phyloP scores from a whole-genome alignment of 768 basidiomycete species.

The Mycena alexandri region DNA sequence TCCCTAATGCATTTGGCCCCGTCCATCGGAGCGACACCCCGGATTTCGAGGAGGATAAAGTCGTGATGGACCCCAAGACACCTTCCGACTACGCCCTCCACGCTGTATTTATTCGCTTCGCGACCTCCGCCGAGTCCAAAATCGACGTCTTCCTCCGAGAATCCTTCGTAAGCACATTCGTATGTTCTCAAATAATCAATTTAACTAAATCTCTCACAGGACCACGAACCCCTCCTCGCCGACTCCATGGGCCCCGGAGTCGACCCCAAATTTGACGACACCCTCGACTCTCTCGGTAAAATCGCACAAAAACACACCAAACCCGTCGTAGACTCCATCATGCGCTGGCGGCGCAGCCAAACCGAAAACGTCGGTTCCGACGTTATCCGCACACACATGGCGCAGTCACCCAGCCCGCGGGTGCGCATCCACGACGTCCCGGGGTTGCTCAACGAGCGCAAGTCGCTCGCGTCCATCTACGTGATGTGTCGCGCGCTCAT shows the following conservation, averaged over 20 bases:
- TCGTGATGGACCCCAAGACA: slow-evolving; percentile 79
- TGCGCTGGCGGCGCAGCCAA: slow-evolving; percentile 88
- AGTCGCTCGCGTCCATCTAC: slow-evolving; percentile 87
- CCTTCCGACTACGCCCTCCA: slow-evolving; percentile 92
- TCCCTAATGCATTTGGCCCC: slow-evolving; percentile 72
- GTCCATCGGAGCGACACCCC: slow-evolving; percentile 65
- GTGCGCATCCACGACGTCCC: slow-evolving; percentile 62
- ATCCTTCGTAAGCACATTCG: slow-evolving; percentile 64
- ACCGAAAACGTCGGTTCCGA: slow-evolving; percentile 69
- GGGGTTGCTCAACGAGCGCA: slow-evolving; percentile 73
- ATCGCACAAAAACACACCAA: slow-evolving; percentile 89
- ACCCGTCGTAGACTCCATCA: slow-evolving; percentile 87
- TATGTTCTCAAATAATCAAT: slow-evolving; percentile 11
- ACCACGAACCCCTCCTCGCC: slow-evolving; percentile 75
- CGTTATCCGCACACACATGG: slow-evolving; percentile 63
- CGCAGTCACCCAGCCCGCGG: slow-evolving; percentile 53
- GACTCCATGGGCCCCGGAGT: slow-evolving; percentile 78
- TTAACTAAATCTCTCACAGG: slow-evolving; percentile 54
- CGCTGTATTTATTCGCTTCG: slow-evolving; percentile 90
- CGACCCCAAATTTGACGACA: slow-evolving; percentile 86
- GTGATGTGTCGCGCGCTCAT: slow-evolving; percentile 92
- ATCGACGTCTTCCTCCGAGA: slow-evolving; percentile 81
- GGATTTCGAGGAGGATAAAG: slow-evolving; percentile 77
- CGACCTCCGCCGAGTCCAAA: slow-evolving; percentile 81
- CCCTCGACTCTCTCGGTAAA: slow-evolving; percentile 85